Evolutionary conservation across 768 basidiomycete genomes (phyloP).

Genomic region (Hydnomerulius pinastri): DNA sequence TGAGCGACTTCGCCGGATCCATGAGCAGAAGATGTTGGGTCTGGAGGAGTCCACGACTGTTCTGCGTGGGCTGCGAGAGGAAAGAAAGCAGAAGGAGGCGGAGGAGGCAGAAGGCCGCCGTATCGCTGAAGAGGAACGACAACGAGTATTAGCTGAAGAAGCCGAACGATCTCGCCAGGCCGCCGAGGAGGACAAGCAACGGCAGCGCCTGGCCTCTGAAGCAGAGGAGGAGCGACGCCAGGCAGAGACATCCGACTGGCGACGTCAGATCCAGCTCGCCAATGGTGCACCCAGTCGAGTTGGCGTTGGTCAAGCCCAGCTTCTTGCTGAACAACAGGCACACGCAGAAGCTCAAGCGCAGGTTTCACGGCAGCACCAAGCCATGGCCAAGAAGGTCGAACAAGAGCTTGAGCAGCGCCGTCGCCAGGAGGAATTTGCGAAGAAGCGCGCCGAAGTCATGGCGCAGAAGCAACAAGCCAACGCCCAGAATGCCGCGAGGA

Average conservation of each 20-base stretch:
- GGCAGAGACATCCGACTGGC: not conserved
- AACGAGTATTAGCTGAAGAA: conserved; percentile 10
- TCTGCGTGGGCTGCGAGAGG: conserved; percentile 27
- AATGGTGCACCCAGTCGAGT: no score
- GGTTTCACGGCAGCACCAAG: not conserved
- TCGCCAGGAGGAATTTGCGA: conserved; percentile 5
- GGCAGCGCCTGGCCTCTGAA: conserved; percentile 3
- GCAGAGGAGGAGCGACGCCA: conserved; percentile 12
- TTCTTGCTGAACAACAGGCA: conserved; percentile 11
- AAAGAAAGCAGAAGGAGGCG: conserved; percentile 17
- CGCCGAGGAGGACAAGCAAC: conserved; percentile 4
- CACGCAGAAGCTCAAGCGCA: conserved; percentile 8
- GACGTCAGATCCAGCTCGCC: not conserved
- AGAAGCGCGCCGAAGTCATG: conserved; percentile 6
- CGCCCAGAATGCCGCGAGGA: conserved; percentile 28
- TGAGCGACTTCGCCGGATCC: conserved; percentile 17
- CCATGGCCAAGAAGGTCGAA: not conserved
- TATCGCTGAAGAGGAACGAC: conserved; percentile 18
- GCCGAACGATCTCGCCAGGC: conserved; percentile 8
- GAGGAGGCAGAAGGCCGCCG: conserved; percentile 18
- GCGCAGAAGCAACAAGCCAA: conserved; percentile 28
- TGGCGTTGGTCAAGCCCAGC: conserved; percentile 5
- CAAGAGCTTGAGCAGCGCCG: conserved; percentile 3
- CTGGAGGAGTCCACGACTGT: conserved; percentile 16
- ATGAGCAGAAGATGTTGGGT: conserved; percentile 16